phyloP scores from a whole-genome alignment of 768 basidiomycete species.

The Pisolithus sp. region DNA sequence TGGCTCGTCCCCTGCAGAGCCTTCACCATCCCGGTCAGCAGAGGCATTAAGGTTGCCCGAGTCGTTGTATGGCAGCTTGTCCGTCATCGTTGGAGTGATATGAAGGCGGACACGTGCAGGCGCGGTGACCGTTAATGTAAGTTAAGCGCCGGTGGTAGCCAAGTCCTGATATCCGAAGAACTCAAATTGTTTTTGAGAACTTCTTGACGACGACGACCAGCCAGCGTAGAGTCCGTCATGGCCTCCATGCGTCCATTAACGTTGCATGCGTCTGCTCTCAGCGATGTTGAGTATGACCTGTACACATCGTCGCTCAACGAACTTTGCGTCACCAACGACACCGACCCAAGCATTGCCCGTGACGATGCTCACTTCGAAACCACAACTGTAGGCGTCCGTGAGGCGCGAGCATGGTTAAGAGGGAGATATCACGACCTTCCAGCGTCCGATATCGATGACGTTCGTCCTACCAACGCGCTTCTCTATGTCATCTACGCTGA shows the following conservation, averaged over 20 bases:
- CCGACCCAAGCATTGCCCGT: constrained; percentile 18
- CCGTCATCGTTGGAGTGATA: too few relatives aligned
- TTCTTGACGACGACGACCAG: neutral
- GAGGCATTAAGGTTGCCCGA: neutral
- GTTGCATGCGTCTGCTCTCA: constrained; percentile 72
- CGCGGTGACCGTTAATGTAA: neutral
- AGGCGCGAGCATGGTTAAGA: constrained; percentile 69
- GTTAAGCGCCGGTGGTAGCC: neutral
- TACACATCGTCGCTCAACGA: constrained; percentile 60
- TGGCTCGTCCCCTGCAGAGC: neutral
- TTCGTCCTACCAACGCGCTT: constrained; percentile 26
- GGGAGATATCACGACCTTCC: constrained; percentile 58
- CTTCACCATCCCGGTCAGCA: neutral
- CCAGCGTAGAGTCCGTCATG: neutral
- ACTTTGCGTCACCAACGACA: constrained; percentile 34
- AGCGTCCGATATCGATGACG: constrained; percentile 50
- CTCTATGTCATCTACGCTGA: neutral
- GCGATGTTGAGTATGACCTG: constrained; percentile 60
- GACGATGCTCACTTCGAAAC: constrained; percentile 50
- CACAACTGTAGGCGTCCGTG: constrained; percentile 50
- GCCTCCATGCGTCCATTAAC: constrained; percentile 52
- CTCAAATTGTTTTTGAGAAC: neutral
- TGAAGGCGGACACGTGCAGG: neutral
- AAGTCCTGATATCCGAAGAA: neutral
- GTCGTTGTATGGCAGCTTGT: too few relatives aligned